Conservation (phyloP, 306 rosid species). For the Arachis hypogaea region DNA sequence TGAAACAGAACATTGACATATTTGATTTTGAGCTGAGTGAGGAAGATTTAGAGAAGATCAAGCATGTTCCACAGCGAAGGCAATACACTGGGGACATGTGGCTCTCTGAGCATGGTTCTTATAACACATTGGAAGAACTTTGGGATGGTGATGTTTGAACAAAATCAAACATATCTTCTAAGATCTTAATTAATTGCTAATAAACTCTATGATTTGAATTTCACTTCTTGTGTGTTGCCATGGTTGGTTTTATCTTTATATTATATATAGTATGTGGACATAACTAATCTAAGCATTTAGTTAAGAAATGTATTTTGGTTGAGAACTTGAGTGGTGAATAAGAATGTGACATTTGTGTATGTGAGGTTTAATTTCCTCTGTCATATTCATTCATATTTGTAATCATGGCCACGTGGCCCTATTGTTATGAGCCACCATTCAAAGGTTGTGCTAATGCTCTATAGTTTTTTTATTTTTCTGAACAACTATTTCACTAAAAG, state of each 20-base stretch:
- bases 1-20: conserved; percentile 56
- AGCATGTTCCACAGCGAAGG: conserved; percentile 58
- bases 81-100: conserved; percentile 38
- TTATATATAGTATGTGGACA: too few species aligned
- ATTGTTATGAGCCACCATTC: background rate
- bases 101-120: conserved; percentile 52
- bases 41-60: conserved; percentile 55
- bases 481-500: too few species aligned
- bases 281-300: too few species aligned
- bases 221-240: background rate
- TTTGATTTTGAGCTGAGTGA: conserved; percentile 59
- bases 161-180: background rate
- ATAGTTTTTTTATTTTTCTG: background rate
- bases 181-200: background rate
- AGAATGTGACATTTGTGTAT: conserved; percentile 11
- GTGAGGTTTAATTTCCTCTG: background rate
- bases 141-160: conserved; percentile 54
- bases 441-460: background rate
- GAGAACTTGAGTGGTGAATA: background rate
- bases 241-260: conserved; percentile 1
- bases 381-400: background rate
- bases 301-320: background rate
- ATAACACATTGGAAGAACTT: conserved; percentile 51
- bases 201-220: conserved; percentile 28
- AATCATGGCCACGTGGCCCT: background rate